Evolutionary conservation across 2,329 filamentous ascomycete species (phyloP).

Genomic region (Aspergillus candidus): DNA sequence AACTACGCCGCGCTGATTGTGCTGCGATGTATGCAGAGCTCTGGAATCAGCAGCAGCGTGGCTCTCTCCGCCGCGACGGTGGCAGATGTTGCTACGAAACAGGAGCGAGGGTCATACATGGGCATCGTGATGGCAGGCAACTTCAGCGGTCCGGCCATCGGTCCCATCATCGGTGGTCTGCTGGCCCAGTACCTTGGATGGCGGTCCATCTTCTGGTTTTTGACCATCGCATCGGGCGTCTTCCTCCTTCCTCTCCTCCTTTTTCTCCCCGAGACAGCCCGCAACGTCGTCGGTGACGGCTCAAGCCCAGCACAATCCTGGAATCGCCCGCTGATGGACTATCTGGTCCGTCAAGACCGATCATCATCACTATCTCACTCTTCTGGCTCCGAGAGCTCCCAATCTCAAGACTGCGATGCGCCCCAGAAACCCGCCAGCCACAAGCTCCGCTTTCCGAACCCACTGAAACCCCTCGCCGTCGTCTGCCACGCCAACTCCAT

Average conservation of each 20-base stretch:
- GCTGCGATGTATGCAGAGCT: conserved; percentile 37
- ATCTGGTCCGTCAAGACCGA: conserved; percentile 6
- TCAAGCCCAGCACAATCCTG: conserved; percentile 22
- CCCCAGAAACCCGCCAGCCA: conserved; percentile 11
- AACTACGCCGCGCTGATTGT: conserved; percentile 34
- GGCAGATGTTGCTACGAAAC: conserved; percentile 33
- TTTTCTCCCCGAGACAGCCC: conserved; percentile 49
- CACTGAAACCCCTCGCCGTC: conserved; percentile 32
- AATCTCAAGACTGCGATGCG: conserved; percentile 4
- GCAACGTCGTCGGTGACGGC: conserved; percentile 37
- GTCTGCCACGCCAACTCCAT: conserved; percentile 32
- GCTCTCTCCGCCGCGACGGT: conserved; percentile 37
- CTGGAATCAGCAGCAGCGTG: conserved; percentile 38
- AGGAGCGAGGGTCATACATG: conserved; percentile 38
- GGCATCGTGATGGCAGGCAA: conserved; percentile 56
- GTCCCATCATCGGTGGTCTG: conserved; percentile 59
- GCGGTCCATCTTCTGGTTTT: conserved; percentile 61
- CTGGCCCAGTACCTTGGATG: conserved; percentile 61
- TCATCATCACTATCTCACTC: conserved; percentile 17
- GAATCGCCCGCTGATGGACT: conserved; percentile 19
- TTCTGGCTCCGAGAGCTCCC: neutral
- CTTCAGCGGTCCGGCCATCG: conserved; percentile 45
- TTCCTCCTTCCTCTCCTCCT: conserved; percentile 53
- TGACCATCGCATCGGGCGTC: conserved; percentile 46
- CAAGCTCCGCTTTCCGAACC: conserved; percentile 30